phyloP scores from a whole-genome alignment of 176 grass and related monocot species.

The Oryza glumipatula region DNA sequence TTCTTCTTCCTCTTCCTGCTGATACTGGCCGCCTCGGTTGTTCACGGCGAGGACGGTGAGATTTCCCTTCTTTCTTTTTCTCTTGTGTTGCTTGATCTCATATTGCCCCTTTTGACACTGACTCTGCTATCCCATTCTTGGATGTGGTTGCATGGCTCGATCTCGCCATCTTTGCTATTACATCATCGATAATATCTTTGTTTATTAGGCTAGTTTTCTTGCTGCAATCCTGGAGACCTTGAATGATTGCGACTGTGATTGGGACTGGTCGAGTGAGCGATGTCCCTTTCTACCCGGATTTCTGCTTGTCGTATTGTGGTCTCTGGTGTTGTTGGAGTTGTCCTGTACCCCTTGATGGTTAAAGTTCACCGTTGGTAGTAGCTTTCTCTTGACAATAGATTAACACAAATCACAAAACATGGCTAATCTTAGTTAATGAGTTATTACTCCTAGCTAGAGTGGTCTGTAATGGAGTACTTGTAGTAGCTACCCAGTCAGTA shows the following conservation, averaged over 20 bases:
- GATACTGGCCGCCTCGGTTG: constrained; percentile 35
- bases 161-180: neutral
- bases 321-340: constrained; percentile 11
- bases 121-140: neutral
- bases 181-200: neutral
- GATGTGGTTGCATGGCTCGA: constrained; percentile 15
- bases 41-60: constrained; percentile 74
- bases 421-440: neutral
- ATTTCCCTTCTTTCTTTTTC: neutral
- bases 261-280: constrained; percentile 13
- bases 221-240: constrained; percentile 3
- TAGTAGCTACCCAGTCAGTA: neutral
- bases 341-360: neutral
- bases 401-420: neutral
- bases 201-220: neutral
- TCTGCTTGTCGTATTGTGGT: constrained; percentile 36
- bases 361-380: constrained; percentile 9
- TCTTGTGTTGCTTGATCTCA: neutral
- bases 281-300: constrained; percentile 29
- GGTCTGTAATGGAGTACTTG: neutral
- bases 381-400: neutral
- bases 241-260: neutral
- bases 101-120: neutral
- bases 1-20: constrained; percentile 38
- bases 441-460: constrained; percentile 1